Base-by-base conservation (phyloP, 2,329 filamentous ascomycete genomes). In the Xylaria sp. region DNA sequence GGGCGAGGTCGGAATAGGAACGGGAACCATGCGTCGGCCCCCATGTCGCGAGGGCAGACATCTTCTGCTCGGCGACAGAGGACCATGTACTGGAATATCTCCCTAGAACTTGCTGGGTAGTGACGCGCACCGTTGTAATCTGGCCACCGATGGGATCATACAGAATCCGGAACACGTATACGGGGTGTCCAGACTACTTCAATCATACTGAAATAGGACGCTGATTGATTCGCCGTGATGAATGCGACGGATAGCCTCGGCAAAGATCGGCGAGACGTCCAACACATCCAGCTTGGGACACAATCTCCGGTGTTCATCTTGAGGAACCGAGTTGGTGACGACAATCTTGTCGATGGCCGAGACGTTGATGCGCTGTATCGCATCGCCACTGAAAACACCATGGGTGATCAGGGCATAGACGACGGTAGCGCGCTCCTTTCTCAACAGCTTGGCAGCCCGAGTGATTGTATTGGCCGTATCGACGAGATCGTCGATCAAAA, bases 201-300 rank as follows among this genome's bases (percentile, higher is more conserved):
- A 94, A 78, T 93, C 91, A 80, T 93, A 91, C 77, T 94, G 91
- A 81, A 99, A 99, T 58, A 99, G 86, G 68, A 96, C 93, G 78
- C 94, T 97, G 81, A 99, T 97, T 76, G 93, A 97, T 83, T 99
- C 96, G 75, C 96, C 96, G 79, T 98, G 94, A 81, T 99, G 96
- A 66, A 98, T 95, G 69, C 96, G 89, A 70, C 96, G 92, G 73
- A 98, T 97, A 57, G 96, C 93, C 86, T 98, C 95, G 66, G 93
- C 94, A 78, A 98, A 97, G 65, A 97, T 90, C 72, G 92, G 90
- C 61, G 93, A 93, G 67, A 98, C 90, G 76, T 98, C 95, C 69
- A 99, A 83, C 56, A 97, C 92, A 79, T 97, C 94, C 58, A 99
- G 84, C 83, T 98, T 98, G 44, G 92, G 87, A 77, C 95, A 97